phyloP scores from a whole-genome alignment of 805 yeast genomes.

The Torulaspora gathmanii region DNA sequence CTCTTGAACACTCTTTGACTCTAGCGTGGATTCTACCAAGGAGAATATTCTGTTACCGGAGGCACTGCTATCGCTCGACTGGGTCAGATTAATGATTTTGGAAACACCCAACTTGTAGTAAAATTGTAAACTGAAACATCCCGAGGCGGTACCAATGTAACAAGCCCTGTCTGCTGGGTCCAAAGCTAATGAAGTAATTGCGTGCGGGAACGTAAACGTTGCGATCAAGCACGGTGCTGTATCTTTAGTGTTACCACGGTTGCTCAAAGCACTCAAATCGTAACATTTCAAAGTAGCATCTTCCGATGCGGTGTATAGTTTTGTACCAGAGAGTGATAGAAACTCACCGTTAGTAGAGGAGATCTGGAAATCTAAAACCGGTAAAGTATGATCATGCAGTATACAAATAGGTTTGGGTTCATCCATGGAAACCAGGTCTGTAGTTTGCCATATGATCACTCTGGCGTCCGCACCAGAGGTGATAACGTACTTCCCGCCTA shows the following conservation, averaged over 20 bases:
- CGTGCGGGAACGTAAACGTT: slow-evolving; percentile 63
- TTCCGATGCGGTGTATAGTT: slow-evolving; percentile 61
- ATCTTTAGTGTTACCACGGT: slow-evolving; percentile 5
- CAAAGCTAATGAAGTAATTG: slow-evolving; percentile 52
- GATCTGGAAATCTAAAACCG: slow-evolving; percentile 40
- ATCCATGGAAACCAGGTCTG: slow-evolving; percentile 46
- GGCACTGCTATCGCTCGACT: slow-evolving; percentile 44
- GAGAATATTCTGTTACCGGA: slow-evolving; percentile 37
- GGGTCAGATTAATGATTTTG: slow-evolving; percentile 45
- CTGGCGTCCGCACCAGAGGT: slow-evolving; percentile 83
- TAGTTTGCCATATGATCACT: slow-evolving; percentile 64
- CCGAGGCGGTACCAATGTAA: slow-evolving; percentile 65
- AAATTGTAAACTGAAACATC: slow-evolving; percentile 36
- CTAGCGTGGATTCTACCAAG: slow-evolving; percentile 42
- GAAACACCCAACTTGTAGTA: slow-evolving; percentile 36
- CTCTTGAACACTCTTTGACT: slow-evolving; percentile 31
- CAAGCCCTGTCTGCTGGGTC: slow-evolving; percentile 79
- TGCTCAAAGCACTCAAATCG: slow-evolving; percentile 39
- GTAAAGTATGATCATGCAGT: slow-evolving; percentile 54
- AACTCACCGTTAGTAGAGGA: slow-evolving; percentile 44
- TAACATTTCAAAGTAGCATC: slow-evolving; percentile 76
- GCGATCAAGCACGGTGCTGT: slow-evolving; percentile 43
- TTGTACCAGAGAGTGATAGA: slow-evolving; percentile 44
- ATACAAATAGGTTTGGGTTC: slow-evolving; percentile 53
- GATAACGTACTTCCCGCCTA: slow-evolving; percentile 60